phyloP scores from a whole-genome alignment of 257 asterid species.

The Solanum medicagineum region DNA sequence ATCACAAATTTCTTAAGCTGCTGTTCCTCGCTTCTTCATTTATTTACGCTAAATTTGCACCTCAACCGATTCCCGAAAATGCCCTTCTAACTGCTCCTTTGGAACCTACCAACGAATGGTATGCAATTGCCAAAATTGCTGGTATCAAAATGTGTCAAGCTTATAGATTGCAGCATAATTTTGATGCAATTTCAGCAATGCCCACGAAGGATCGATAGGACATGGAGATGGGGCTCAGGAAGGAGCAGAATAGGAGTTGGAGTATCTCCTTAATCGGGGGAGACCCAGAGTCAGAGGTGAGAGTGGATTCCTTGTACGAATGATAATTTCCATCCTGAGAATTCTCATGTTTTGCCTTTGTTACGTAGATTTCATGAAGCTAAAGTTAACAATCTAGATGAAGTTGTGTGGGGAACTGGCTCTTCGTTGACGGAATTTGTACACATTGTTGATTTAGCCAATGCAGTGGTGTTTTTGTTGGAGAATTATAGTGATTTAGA shows the following conservation, averaged over 20 bases:
- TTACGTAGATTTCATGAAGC: slow-evolving; percentile 83
- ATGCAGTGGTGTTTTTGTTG: slow-evolving; percentile 57
- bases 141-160: slow-evolving; percentile 93
- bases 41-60: slow-evolving; percentile 91
- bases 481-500: slow-evolving; percentile 65
- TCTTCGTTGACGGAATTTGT: slow-evolving; percentile 76
- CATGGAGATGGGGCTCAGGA: too few relatives aligned
- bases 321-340: slow-evolving; percentile 84
- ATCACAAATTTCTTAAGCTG: slow-evolving; percentile 42
- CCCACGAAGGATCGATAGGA: too few relatives aligned
- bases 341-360: slow-evolving; percentile 85
- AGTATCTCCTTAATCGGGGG: too few relatives aligned
- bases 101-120: slow-evolving; percentile 89
- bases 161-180: slow-evolving; percentile 52
- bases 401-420: slow-evolving; percentile 92
- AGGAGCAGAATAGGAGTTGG: too few relatives aligned
- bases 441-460: slow-evolving; percentile 87
- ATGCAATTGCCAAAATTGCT: slow-evolving; percentile 80
- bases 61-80: slow-evolving; percentile 81
- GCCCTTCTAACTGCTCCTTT: slow-evolving; percentile 66
- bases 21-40: slow-evolving; percentile 85
- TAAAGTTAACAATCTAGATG: slow-evolving; percentile 25
- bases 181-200: slow-evolving; percentile 82
- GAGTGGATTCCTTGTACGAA: too few relatives aligned
- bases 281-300: too few relatives aligned